Evolutionary conservation across 1,284 basidiomycete genomes (phyloP).

Genomic region (Pterulicium gracile): DNA sequence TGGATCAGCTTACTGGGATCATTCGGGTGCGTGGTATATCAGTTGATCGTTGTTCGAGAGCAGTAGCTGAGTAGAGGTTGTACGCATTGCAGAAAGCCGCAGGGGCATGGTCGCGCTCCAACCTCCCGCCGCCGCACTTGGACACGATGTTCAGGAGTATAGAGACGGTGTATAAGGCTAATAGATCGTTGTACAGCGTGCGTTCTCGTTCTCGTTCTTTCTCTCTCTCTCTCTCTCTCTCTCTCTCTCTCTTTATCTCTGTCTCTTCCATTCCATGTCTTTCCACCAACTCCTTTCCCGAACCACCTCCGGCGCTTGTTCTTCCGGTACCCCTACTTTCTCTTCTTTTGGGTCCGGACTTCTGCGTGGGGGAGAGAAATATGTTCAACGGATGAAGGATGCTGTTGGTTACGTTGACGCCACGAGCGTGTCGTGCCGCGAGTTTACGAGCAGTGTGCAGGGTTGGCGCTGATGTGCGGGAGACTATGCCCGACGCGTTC

Average conservation of each 20-base stretch:
- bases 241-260: background rate
- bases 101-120: slow-evolving; percentile 90
- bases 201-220: slow-evolving; percentile 16
- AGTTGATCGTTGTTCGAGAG: slow-evolving; percentile 5
- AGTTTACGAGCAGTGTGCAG: too few species aligned
- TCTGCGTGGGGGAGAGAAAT: too few species aligned
- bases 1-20: slow-evolving; percentile 83
- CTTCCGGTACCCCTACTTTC: too few species aligned
- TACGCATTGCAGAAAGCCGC: slow-evolving; percentile 71
- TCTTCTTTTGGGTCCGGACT: too few species aligned
- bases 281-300: too few species aligned
- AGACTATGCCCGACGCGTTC: too few species aligned
- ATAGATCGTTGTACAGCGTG: slow-evolving; percentile 71
- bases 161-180: slow-evolving; percentile 88
- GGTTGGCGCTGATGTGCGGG: too few species aligned
- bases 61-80: slow-evolving; percentile 11
- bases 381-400: too few species aligned
- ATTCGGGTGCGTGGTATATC: slow-evolving; percentile 64
- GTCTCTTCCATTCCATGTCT: background rate
- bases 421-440: too few species aligned
- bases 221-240: background rate
- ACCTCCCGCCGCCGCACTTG: slow-evolving; percentile 86
- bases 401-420: too few species aligned
- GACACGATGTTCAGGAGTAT: slow-evolving; percentile 93
- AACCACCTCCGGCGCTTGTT: too few species aligned